These are phyloP conservation scores for Candida nemodendra DNA, from an alignment of 805 yeast genomes.

Conservation along the genomic window DNA sequence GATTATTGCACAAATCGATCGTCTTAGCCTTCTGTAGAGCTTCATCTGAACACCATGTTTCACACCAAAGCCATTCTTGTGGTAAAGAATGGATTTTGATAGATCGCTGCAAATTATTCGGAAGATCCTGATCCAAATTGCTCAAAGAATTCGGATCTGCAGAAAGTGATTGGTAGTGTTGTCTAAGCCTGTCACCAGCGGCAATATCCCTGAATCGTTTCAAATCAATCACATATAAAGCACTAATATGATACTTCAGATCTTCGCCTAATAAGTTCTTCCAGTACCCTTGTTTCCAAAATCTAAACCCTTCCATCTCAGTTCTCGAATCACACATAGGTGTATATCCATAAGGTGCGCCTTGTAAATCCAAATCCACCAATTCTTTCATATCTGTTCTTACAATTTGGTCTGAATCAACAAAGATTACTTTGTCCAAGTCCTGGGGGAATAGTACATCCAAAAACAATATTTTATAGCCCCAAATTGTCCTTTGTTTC, in stretches of 20 bases:
- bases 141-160: conserved; percentile 76
- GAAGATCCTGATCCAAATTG: conserved; percentile 88
- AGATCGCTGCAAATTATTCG: conserved; percentile 75
- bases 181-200: conserved; percentile 79
- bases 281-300: conserved; percentile 97
- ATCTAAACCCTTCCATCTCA: conserved; percentile 82
- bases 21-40: conserved; percentile 64
- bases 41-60: conserved; percentile 82
- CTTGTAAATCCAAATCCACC: conserved; percentile 65
- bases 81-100: conserved; percentile 72
- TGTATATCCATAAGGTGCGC: conserved; percentile 82
- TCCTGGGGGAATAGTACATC: conserved; percentile 85
- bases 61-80: conserved; percentile 91
- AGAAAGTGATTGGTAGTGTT: conserved; percentile 80
- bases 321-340: conserved; percentile 82
- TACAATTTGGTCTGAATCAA: conserved; percentile 83
- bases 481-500: conserved; percentile 80
- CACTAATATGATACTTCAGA: conserved; percentile 77
- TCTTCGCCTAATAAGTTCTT: conserved; percentile 53
- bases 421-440: conserved; percentile 73
- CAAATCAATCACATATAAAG: conserved; percentile 80
- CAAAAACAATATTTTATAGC: conserved; percentile 79
- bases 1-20: conserved; percentile 82
- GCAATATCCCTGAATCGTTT: conserved; percentile 56
- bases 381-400: conserved; percentile 72